Base-by-base conservation (phyloP, 768 basidiomycete genomes). In the Phallus indusiatus region DNA sequence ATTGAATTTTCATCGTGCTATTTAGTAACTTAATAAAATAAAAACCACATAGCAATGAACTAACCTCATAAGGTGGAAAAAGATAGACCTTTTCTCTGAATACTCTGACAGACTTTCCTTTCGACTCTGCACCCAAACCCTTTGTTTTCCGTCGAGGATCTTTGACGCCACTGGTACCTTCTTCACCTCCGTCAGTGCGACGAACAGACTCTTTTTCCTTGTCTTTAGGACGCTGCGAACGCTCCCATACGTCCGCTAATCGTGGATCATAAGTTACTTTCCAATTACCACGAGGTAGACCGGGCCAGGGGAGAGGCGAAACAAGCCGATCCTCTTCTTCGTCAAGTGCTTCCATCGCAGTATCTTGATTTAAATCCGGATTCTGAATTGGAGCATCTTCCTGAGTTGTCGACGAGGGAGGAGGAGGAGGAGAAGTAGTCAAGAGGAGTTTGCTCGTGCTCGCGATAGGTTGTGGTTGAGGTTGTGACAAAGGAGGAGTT, bases 1-100 rank as follows among this genome's bases (percentile, higher is more conserved):
- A 76, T 75, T 1, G 91, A 89, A 65, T 88, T 75, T 21, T 73
- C 72, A 69, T 94, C 92, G 74, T 86, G 83, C 91, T 95, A 69
- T 18, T 61, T 10, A 14, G 46, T 42, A 21, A 8, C 21, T 14
- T 37, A 42, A 24, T 2, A 42, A 18, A 51, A 51, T 12, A 22
- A 22, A 3, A 54, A 20, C 5, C 53, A 14, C 6, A 54, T 4
- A 16, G 34, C 18, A 3, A 3, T 21, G 28, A 20, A 56, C 57
- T 2, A 28, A 59, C 57, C 57, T 59, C 57, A 18, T 48, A 59
- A 10, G 57, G 55, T 22, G 55, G 20, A 5, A 59, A 16, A n/a
- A 59, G 24, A 52, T 59, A 59, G n/a, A 59, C 20, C n/a, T 28
- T 51, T 16, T 59, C 57, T 14, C 57, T 51, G 28, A 9, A 24